These are phyloP conservation scores for Cunninghamia lanceolata DNA, from an alignment of 75 land plant species.

Conservation along the genomic window DNA sequence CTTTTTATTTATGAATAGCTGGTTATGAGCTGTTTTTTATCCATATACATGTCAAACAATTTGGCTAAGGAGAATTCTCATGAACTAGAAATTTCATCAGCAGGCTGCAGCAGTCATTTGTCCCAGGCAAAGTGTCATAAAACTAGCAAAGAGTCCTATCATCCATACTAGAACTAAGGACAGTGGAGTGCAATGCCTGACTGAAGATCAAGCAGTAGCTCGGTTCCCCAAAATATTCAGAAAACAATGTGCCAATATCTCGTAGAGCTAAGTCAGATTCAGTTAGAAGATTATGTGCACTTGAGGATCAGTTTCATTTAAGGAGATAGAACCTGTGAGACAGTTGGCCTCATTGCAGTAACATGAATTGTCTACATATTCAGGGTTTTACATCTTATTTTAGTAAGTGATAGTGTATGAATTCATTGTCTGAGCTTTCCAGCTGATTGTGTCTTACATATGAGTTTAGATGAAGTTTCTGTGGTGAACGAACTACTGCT, in stretches of 20 bases:
- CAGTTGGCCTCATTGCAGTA: background rate
- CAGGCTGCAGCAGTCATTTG: background rate
- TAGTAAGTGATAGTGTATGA: background rate
- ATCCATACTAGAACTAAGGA: background rate
- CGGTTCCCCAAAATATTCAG: background rate
- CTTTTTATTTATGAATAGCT: background rate
- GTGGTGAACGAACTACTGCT: too few relatives aligned
- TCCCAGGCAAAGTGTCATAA: too few relatives aligned
- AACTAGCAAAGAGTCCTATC: background rate
- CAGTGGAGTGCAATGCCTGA: too few relatives aligned
- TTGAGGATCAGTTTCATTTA: background rate
- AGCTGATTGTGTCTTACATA: too few relatives aligned
- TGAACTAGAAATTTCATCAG: too few relatives aligned
- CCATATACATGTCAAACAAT: too few relatives aligned
- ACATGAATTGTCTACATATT: background rate
- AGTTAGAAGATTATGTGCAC: background rate
- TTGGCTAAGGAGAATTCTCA: background rate
- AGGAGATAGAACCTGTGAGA: background rate
- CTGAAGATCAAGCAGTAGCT: too few relatives aligned
- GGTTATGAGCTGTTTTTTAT: too few relatives aligned
- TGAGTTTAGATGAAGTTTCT: too few relatives aligned
- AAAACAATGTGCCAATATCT: background rate
- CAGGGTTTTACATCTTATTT: background rate
- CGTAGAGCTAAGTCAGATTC: background rate
- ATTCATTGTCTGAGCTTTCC: background rate